Conservation (phyloP, 2,329 filamentous ascomycete species). For the Xylariomycetidae sp. region DNA sequence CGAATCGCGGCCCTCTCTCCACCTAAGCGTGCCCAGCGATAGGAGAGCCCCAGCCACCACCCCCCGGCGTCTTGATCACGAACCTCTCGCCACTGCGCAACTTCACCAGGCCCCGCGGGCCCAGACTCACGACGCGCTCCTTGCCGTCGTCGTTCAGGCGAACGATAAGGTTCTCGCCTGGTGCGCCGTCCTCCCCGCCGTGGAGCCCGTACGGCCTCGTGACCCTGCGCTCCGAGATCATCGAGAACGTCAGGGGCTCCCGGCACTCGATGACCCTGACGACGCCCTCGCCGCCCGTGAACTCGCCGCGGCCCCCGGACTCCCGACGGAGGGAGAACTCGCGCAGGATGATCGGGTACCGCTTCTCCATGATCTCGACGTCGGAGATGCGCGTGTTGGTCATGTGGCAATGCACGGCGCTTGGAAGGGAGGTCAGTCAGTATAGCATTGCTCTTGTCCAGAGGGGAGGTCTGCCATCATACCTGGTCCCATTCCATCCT, state of each 20-base stretch:
- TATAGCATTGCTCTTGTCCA: too few relatives aligned
- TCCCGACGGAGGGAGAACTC: conserved; percentile 57
- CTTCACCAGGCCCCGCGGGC: conserved; percentile 54
- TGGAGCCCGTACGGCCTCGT: conserved; percentile 67
- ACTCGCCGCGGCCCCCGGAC: conserved; percentile 55
- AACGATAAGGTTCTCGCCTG: conserved; percentile 67
- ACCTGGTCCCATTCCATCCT: conserved; percentile 54
- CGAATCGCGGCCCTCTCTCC: too few relatives aligned
- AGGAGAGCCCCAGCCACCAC: conserved; percentile 43
- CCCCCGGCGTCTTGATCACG: conserved; percentile 57
- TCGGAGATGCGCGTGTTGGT: conserved; percentile 73
- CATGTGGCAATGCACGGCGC: conserved; percentile 70
- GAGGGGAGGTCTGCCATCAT: too few relatives aligned
- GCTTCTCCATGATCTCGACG: conserved; percentile 63
- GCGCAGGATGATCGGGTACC: conserved; percentile 63
- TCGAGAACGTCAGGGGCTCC: conserved; percentile 63
- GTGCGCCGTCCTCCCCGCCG: conserved; percentile 62
- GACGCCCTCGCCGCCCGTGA: conserved; percentile 62
- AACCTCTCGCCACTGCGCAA: conserved; percentile 58
- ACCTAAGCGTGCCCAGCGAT: too few relatives aligned
- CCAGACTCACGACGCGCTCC: conserved; percentile 46
- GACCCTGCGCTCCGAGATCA: conserved; percentile 65
- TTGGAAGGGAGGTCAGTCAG: conserved; percentile 30
- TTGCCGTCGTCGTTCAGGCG: conserved; percentile 14
- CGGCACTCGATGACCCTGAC: conserved; percentile 68